phyloP scores from a whole-genome alignment of 352 stramenopile species.

The Globisporangium parvum region DNA sequence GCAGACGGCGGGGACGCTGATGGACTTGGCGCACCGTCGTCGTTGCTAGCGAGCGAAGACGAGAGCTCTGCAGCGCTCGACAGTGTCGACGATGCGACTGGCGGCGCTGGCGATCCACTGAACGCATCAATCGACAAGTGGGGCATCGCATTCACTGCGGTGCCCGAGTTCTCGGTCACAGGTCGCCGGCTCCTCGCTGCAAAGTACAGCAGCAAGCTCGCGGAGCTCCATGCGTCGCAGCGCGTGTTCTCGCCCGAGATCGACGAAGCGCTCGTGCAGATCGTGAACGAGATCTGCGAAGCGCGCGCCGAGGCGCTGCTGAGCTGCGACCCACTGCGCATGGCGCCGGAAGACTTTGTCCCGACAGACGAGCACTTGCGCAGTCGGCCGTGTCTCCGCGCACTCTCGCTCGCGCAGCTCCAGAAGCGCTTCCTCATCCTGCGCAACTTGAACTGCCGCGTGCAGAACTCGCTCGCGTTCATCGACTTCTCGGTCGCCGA shows the following conservation, averaged over 20 bases:
- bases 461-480: constrained; percentile 83
- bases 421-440: constrained; percentile 82
- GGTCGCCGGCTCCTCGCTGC: constrained; percentile 60
- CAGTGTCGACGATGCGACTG: background rate
- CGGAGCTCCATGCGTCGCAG: constrained; percentile 59
- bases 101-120: constrained; percentile 4
- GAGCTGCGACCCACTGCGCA: constrained; percentile 79
- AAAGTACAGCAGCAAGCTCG: constrained; percentile 64
- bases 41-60: constrained; percentile 6
- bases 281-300: constrained; percentile 85
- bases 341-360: constrained; percentile 75
- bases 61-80: constrained; percentile 3
- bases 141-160: constrained; percentile 81
- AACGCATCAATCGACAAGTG: constrained; percentile 54
- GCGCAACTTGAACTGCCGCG: constrained; percentile 82
- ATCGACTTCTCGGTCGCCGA: constrained; percentile 66
- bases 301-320: constrained; percentile 62
- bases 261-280: constrained; percentile 67
- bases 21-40: background rate
- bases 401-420: constrained; percentile 43
- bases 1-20: background rate
- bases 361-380: constrained; percentile 62
- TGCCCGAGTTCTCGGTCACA: constrained; percentile 81
- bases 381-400: constrained; percentile 35
- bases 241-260: constrained; percentile 55